Evolutionary conservation across 225 moss, liverwort and hornwort species (phyloP).

Genomic region (Antitrichia curtipendula): DNA sequence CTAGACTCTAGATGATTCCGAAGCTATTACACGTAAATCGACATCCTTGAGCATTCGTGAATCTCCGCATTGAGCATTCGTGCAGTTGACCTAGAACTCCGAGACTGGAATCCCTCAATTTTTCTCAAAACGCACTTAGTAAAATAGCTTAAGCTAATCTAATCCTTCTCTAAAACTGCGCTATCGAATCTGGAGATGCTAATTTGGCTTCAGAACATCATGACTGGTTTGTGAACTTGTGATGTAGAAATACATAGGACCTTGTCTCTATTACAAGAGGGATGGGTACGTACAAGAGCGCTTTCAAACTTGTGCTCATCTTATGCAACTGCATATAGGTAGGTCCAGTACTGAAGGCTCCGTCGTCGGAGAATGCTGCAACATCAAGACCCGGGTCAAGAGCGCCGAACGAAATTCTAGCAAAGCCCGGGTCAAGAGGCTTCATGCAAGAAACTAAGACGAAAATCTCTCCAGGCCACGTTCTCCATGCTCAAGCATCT

Average conservation of each 20-base stretch:
- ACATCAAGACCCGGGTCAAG: neutral
- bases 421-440: neutral
- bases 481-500: neutral
- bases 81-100: neutral
- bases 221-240: neutral
- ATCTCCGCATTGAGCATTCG: neutral
- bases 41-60: no score
- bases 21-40: no score
- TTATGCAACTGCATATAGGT: neutral
- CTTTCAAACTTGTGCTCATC: neutral
- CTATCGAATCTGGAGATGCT: neutral
- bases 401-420: neutral
- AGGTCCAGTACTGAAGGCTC: neutral
- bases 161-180: neutral
- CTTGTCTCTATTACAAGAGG: neutral
- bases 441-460: neutral
- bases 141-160: neutral
- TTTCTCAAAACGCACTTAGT: neutral
- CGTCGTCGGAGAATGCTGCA: neutral
- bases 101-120: neutral
- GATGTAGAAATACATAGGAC: neutral
- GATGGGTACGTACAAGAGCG: neutral
- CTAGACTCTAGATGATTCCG: no score
- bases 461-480: neutral
- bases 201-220: neutral